Evolutionary conservation across 495 filamentous ascomycete species (phyloP).

Genomic region (Daldinia grandis): DNA sequence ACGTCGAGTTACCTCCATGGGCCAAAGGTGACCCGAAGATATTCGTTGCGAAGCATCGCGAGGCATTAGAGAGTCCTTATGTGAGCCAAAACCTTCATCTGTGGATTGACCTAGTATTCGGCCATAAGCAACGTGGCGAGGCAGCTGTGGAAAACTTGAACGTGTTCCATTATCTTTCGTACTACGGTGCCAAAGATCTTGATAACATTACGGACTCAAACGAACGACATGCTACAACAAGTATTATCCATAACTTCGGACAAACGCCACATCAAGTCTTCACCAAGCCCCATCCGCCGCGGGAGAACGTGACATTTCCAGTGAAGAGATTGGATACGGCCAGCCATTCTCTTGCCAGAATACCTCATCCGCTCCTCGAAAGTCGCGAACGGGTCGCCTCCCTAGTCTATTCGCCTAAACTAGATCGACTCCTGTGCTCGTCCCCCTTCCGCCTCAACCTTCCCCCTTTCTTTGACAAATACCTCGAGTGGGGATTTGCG

Average conservation of each 20-base stretch:
- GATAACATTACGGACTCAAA: slow-evolving; percentile 89
- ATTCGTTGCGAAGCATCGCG: slow-evolving; percentile 92
- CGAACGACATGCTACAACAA: slow-evolving; percentile 84
- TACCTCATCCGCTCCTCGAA: slow-evolving; percentile 85
- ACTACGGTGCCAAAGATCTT: slow-evolving; percentile 90
- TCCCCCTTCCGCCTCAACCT: slow-evolving; percentile 84
- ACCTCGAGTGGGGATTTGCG: slow-evolving; percentile 94
- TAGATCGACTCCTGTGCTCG: slow-evolving; percentile 86
- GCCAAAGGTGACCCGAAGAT: slow-evolving; percentile 96
- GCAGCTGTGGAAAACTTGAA: slow-evolving; percentile 91
- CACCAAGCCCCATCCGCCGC: slow-evolving; percentile 74
- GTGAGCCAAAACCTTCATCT: slow-evolving; percentile 89
- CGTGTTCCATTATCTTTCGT: slow-evolving; percentile 94
- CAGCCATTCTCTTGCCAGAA: slow-evolving; percentile 76
- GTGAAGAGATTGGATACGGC: slow-evolving; percentile 77
- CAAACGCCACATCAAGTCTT: slow-evolving; percentile 97
- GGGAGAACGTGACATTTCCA: slow-evolving; percentile 71
- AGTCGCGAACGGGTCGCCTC: slow-evolving; percentile 81
- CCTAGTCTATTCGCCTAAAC: slow-evolving; percentile 77
- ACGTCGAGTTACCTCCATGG: slow-evolving; percentile 90
- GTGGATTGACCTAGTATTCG: slow-evolving; percentile 97
- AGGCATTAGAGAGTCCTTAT: slow-evolving; percentile 93
- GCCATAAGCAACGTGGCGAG: slow-evolving; percentile 93
- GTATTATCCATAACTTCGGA: slow-evolving; percentile 98
- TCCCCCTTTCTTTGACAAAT: slow-evolving; percentile 86